phyloP scores from a whole-genome alignment of 1,284 basidiomycete genomes.

The Gastroboletus turbinatus region DNA sequence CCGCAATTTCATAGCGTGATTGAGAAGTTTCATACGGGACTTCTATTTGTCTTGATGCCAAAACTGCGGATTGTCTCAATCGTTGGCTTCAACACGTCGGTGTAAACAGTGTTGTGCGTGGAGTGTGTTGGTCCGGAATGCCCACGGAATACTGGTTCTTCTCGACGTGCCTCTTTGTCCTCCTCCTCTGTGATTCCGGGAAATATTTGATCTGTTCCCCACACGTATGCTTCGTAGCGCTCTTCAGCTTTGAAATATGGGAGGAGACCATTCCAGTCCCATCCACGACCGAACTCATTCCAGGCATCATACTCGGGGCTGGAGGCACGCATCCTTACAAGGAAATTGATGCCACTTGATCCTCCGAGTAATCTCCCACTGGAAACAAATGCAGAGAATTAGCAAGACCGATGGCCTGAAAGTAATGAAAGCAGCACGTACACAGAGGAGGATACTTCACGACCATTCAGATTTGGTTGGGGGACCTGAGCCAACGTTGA shows the following conservation, averaged over 20 bases:
- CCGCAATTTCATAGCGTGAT: neutral
- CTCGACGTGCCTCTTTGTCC: constrained; percentile 14
- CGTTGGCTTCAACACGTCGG: constrained; percentile 17
- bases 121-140: constrained; percentile 12
- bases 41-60: constrained; percentile 19
- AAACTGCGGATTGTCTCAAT: constrained; percentile 11
- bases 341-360: constrained; percentile 21
- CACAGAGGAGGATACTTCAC: constrained; percentile 2
- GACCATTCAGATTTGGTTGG: constrained; percentile 11
- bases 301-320: constrained; percentile 21
- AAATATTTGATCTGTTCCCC: constrained; percentile 21
- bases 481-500: constrained; percentile 15
- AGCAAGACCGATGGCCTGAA: neutral
- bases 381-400: neutral
- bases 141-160: constrained; percentile 17
- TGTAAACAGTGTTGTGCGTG: constrained; percentile 19
- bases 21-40: constrained; percentile 8
- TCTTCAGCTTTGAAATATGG: constrained; percentile 21
- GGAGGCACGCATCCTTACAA: constrained; percentile 23
- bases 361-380: constrained; percentile 24
- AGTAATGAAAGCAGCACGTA: neutral
- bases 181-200: constrained; percentile 17
- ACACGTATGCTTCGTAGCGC: constrained; percentile 7
- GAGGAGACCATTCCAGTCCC: constrained; percentile 18
- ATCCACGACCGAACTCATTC: constrained; percentile 19